phyloP scores from a whole-genome alignment of 179 eudicot species.

The Spergularia azorica region DNA sequence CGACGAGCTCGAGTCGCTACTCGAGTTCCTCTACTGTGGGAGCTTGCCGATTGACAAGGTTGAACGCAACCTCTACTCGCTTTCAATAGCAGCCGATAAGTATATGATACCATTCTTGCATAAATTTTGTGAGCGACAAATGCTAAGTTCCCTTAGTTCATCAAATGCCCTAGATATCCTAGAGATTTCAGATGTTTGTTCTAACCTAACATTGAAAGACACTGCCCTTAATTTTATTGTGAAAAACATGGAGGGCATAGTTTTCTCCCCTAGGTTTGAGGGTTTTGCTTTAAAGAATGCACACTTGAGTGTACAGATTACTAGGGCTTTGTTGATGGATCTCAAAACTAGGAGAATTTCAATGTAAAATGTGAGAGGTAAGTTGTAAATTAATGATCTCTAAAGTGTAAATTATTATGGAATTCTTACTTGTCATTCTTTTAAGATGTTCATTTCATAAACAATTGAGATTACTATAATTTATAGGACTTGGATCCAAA shows the following conservation, averaged over 20 bases:
- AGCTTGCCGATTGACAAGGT: slow-evolving; percentile 52
- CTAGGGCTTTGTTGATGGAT: slow-evolving; percentile 77
- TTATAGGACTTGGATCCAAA: too few relatives aligned
- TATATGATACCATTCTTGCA: slow-evolving; percentile 68
- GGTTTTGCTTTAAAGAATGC: slow-evolving; percentile 88
- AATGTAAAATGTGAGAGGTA: neutral
- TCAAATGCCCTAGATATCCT: slow-evolving; percentile 71
- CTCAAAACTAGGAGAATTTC: slow-evolving; percentile 50
- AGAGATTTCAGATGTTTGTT: slow-evolving; percentile 75
- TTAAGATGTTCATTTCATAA: too few relatives aligned
- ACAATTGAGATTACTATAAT: too few relatives aligned
- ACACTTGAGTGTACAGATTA: slow-evolving; percentile 78
- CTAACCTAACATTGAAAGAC: slow-evolving; percentile 58
- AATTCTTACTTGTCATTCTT: too few relatives aligned
- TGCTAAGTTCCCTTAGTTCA: slow-evolving; percentile 57
- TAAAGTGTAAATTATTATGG: neutral
- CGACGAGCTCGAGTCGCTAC: slow-evolving; percentile 64
- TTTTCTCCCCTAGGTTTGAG: slow-evolving; percentile 71
- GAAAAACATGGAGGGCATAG: slow-evolving; percentile 75
- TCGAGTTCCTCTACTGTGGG: slow-evolving; percentile 79
- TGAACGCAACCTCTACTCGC: slow-evolving; percentile 72
- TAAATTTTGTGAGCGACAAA: slow-evolving; percentile 66
- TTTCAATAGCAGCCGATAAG: slow-evolving; percentile 81
- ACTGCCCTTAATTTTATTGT: slow-evolving; percentile 75
- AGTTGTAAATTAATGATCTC: neutral